Percentiles rank a stretch among this genome's conserved stretches.
These are phyloP conservation scores for Cercophora scortea DNA, from an alignment of 495 filamentous ascomycete species.

Conservation along the genomic window DNA sequence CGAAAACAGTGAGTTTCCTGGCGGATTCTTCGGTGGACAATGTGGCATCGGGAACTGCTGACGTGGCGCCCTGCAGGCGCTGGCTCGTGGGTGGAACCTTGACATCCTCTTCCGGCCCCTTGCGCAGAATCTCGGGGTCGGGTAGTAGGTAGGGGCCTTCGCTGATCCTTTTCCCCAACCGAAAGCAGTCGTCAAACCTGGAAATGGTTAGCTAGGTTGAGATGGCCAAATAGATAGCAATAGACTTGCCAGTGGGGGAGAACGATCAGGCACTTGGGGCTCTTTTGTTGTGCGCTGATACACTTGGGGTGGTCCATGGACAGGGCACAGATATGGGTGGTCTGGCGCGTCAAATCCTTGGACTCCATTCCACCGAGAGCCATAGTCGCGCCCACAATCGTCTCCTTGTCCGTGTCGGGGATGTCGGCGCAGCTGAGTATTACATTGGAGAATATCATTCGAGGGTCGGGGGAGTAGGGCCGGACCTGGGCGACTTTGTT, in stretches of 20 bases:
- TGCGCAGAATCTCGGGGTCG: conserved; percentile 67
- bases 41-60: conserved; percentile 48
- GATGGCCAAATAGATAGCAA: not conserved
- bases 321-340: conserved; percentile 86
- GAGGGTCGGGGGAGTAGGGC: conserved; percentile 82
- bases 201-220: conserved; percentile 13
- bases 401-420: conserved; percentile 82
- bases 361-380: conserved; percentile 83
- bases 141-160: conserved; percentile 84
- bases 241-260: conserved; percentile 79
- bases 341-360: conserved; percentile 55
- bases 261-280: conserved; percentile 69
- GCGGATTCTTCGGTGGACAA: conserved; percentile 17
- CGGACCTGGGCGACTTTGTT: conserved; percentile 66
- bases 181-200: conserved; percentile 95
- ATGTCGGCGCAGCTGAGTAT: conserved; percentile 65
- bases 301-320: conserved; percentile 68
- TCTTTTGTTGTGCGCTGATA: conserved; percentile 51
- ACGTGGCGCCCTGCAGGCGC: conserved; percentile 66
- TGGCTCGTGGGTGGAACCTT: conserved; percentile 42
- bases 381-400: conserved; percentile 80
- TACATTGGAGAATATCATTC: conserved; percentile 80
- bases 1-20: conserved; percentile 51
- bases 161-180: conserved; percentile 78
- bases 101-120: conserved; percentile 45